A percentile compares a stretch with the other conserved stretches of the same genome.
Evolutionary conservation across 176 grass and related monocot species (phyloP).

Genomic region (Hordeum vulgare): MorexV3_pseudomolecules_assembly NC_058523.1:554557379-554557878

Average conservation of each 20-base stretch:
- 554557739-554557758: neutral
- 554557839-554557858: neutral
- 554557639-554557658: neutral
- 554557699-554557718: neutral
- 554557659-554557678: neutral
- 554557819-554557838: too few species aligned
- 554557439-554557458: neutral
- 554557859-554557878: neutral
- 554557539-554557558: slow-evolving; percentile 16
- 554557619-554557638: neutral
- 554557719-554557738: neutral
- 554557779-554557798: neutral
- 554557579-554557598: neutral
- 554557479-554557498: neutral
- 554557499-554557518: neutral
- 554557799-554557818: neutral
- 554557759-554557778: neutral
- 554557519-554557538: neutral
- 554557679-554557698: neutral
- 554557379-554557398: neutral
- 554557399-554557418: neutral
- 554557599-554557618: neutral
- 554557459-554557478: neutral
- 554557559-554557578: slow-evolving; percentile 5
- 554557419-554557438: too few species aligned